A percentile compares a stretch with the other conserved stretches of the same genome.
Evolutionary conservation across 1,284 basidiomycete species (phyloP).

Genomic region (Apiotrichum veenhuisii): DNA sequence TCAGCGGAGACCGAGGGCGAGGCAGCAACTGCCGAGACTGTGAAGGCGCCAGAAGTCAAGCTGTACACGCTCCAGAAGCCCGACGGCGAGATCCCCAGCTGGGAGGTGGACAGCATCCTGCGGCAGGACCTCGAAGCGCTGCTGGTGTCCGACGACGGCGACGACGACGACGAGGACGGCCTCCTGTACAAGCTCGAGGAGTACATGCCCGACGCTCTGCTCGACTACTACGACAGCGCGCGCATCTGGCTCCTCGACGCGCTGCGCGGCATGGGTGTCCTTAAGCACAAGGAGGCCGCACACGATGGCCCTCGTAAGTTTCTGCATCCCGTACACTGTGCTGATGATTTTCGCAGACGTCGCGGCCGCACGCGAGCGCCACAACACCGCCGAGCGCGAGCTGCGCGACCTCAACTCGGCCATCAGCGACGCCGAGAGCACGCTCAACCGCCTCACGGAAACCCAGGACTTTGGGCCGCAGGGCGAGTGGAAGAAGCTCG

Average conservation of each 20-base stretch:
- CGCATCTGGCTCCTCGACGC: slow-evolving; percentile 63
- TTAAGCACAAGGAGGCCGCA: slow-evolving; percentile 18
- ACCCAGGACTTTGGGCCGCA: slow-evolving; percentile 73
- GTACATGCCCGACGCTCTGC: slow-evolving; percentile 79
- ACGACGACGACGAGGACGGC: slow-evolving; percentile 28
- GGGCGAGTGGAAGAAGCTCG: slow-evolving; percentile 94
- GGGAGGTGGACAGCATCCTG: slow-evolving; percentile 12
- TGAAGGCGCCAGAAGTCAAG: background rate
- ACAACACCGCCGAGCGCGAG: slow-evolving; percentile 46
- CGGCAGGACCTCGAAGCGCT: slow-evolving; percentile 15
- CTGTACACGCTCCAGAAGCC: slow-evolving; percentile 14
- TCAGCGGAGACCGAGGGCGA: slow-evolving; percentile 35
- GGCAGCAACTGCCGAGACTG: slow-evolving; percentile 3
- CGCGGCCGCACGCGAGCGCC: slow-evolving; percentile 59
- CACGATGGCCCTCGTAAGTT: slow-evolving; percentile 40
- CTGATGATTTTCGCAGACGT: slow-evolving; percentile 41
- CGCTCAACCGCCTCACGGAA: slow-evolving; percentile 30
- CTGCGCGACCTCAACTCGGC: slow-evolving; percentile 48
- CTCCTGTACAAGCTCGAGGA: slow-evolving; percentile 68
- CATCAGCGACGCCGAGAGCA: slow-evolving; percentile 27
- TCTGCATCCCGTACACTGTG: slow-evolving; percentile 32
- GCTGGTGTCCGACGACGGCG: slow-evolving; percentile 11
- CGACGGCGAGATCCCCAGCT: slow-evolving; percentile 14
- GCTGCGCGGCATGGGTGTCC: slow-evolving; percentile 29
- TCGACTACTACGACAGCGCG: slow-evolving; percentile 70